Percentiles rank a stretch among this genome's conserved stretches.
These are phyloP conservation scores for Baorangia bicolor DNA, from an alignment of 768 basidiomycete genomes.

Conservation along the genomic window DNA sequence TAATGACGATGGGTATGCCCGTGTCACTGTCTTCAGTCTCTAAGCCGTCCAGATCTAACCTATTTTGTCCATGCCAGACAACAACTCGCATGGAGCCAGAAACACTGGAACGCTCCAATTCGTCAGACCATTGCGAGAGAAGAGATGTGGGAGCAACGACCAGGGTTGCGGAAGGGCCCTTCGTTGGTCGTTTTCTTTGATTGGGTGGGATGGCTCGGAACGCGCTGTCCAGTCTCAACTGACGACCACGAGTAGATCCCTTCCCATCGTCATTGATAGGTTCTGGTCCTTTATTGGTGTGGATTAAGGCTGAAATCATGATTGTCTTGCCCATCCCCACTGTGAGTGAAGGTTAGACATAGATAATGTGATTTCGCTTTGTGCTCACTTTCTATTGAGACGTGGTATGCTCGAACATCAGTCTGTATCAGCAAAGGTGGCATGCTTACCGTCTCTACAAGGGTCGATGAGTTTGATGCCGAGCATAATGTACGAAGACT, in stretches of 20 bases:
- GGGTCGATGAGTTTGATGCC: slow-evolving; percentile 4
- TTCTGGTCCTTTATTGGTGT: slow-evolving; percentile 62
- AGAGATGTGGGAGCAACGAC: slow-evolving; percentile 93
- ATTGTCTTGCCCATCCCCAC: slow-evolving; percentile 98
- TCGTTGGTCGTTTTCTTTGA: slow-evolving; percentile 26
- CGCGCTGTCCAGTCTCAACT: slow-evolving; percentile 59
- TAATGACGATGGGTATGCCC: slow-evolving; percentile 79
- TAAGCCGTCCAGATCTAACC: slow-evolving; percentile 66
- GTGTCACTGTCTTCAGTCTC: slow-evolving; percentile 49
- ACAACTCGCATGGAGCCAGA: slow-evolving; percentile 62
- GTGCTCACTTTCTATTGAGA: slow-evolving; percentile 48
- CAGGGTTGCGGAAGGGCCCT: slow-evolving; percentile 63
- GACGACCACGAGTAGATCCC: slow-evolving; percentile 44
- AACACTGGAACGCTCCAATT: slow-evolving; percentile 81
- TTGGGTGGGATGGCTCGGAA: slow-evolving; percentile 50
- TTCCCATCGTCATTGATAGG: slow-evolving; percentile 30
- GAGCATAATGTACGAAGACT: slow-evolving; percentile 29
- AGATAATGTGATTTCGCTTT: neutral
- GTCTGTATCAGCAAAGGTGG: neutral
- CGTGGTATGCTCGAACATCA: slow-evolving; percentile 7
- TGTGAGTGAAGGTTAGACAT: slow-evolving; percentile 30
- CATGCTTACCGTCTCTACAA: slow-evolving; percentile 36
- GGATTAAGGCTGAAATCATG: slow-evolving; percentile 88
- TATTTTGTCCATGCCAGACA: slow-evolving; percentile 88
- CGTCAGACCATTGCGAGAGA: slow-evolving; percentile 90